phyloP scores from a whole-genome alignment of 768 basidiomycete genomes.

The Trametes cinnabarina region DNA sequence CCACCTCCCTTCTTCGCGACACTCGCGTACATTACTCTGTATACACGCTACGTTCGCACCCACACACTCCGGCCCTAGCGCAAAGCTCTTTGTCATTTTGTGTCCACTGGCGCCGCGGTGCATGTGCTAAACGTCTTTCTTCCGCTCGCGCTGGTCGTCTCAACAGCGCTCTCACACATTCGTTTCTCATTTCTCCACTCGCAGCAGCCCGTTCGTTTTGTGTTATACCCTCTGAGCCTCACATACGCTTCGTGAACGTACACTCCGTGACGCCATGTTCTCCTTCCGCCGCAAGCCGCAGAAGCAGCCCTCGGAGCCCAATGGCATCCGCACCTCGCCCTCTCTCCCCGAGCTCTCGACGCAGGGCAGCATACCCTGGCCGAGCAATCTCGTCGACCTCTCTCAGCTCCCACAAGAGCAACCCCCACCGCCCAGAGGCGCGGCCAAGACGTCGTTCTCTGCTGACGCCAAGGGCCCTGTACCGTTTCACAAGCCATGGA shows the following conservation, averaged over 20 bases:
- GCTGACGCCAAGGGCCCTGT: conserved; percentile 52
- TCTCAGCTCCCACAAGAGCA: conserved; percentile 55
- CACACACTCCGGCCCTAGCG: background rate
- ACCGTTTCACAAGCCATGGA: conserved; percentile 82
- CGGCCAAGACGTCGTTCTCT: conserved; percentile 66
- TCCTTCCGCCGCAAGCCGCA: conserved; percentile 63
- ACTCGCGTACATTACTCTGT: too few species aligned
- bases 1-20: too few species aligned
- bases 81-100: conserved; percentile 7
- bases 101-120: background rate
- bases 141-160: conserved; percentile 12
- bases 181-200: conserved; percentile 27
- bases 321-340: conserved; percentile 64
- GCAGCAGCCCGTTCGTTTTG: conserved; percentile 23
- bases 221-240: conserved; percentile 17
- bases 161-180: conserved; percentile 10
- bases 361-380: conserved; percentile 75
- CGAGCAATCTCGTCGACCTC: conserved; percentile 76
- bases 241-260: background rate
- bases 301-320: conserved; percentile 44
- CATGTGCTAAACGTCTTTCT: conserved; percentile 4
- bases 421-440: conserved; percentile 52
- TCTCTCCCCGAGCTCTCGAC: conserved; percentile 76
- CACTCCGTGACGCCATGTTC: conserved; percentile 51
- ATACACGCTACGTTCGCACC: background rate